Percentiles rank a stretch among this genome's conserved stretches.
Evolutionary conservation across 306 rosid species (phyloP).

Genomic region (Elaeagnus macrophylla): DNA sequence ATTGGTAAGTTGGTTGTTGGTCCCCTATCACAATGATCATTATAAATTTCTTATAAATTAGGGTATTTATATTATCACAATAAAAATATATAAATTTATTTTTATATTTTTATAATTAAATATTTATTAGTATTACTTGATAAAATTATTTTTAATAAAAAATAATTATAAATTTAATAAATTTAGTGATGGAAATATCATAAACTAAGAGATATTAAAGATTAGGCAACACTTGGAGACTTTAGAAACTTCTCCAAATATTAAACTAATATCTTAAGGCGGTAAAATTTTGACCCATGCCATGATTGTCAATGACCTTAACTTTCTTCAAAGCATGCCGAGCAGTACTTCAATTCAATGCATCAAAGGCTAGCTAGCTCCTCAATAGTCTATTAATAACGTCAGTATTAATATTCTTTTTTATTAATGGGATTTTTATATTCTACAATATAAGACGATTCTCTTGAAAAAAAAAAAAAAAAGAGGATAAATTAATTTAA

Average conservation of each 20-base stretch:
- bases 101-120: too few relatives aligned
- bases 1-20: constrained; percentile 15
- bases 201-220: neutral
- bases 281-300: neutral
- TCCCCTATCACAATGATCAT: constrained; percentile 6
- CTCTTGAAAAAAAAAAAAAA: constrained; percentile 11
- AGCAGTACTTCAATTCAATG: neutral
- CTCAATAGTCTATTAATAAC: neutral
- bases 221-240: neutral
- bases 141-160: too few relatives aligned
- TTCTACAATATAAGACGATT: neutral
- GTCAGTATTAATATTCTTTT: neutral
- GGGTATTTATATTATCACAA: too few relatives aligned
- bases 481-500: neutral
- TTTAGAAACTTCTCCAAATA: neutral
- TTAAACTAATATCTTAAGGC: neutral
- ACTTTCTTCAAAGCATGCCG: constrained; percentile 1
- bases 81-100: too few relatives aligned
- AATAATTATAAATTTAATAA: too few relatives aligned
- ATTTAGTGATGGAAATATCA: too few relatives aligned
- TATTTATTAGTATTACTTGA: too few relatives aligned
- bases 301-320: neutral
- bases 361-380: neutral
- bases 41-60: neutral
- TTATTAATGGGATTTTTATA: neutral